Evolutionary conservation across 352 stramenopile genomes (phyloP).

Genomic region (Pythium rishiriense): DNA sequence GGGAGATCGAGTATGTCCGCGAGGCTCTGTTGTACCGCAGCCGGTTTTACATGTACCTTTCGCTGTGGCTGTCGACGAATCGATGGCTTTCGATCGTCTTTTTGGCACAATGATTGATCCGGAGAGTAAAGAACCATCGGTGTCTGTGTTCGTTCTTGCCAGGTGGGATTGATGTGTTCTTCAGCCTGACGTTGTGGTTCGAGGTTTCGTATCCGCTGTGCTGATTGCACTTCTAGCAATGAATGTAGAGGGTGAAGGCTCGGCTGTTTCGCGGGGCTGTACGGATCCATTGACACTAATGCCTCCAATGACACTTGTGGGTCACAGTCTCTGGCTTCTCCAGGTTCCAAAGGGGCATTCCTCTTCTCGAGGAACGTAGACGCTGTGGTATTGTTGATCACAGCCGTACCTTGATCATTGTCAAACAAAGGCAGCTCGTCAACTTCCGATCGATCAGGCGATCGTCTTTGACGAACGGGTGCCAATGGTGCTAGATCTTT

Average conservation of each 20-base stretch:
- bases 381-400: too few species aligned
- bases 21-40: neutral
- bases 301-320: constrained; percentile 11
- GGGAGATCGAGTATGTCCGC: constrained; percentile 13
- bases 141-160: neutral
- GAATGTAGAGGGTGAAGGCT: neutral
- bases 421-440: constrained; percentile 11
- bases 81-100: neutral
- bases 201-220: neutral
- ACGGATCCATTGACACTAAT: constrained; percentile 20
- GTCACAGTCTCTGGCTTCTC: neutral
- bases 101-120: constrained; percentile 3
- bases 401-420: neutral
- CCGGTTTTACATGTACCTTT: neutral
- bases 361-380: too few species aligned
- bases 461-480: neutral
- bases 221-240: neutral
- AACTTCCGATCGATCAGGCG: neutral
- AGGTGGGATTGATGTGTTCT: neutral
- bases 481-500: neutral
- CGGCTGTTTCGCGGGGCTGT: constrained; percentile 3
- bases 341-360: neutral
- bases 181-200: neutral
- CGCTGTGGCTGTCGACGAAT: neutral
- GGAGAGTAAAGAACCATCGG: neutral